These are phyloP conservation scores for Carallia pectinifolia DNA, from an alignment of 345 rosid genomes.

Conservation along the genomic window DNA sequence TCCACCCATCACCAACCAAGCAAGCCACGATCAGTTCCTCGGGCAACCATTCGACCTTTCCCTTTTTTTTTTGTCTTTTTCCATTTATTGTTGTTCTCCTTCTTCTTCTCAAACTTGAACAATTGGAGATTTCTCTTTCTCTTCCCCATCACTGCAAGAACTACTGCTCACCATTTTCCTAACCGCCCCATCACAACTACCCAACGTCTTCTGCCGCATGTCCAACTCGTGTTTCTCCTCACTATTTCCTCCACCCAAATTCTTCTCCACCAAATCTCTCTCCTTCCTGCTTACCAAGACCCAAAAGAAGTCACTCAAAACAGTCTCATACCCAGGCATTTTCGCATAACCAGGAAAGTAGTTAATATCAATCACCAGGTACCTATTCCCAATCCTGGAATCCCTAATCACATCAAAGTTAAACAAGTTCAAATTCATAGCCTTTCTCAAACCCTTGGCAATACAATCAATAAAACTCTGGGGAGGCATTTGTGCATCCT, in stretches of 20 bases:
- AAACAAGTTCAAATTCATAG: slow-evolving; percentile 49
- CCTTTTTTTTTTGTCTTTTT: background rate
- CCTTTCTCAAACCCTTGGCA: slow-evolving; percentile 50
- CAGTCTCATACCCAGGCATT: slow-evolving; percentile 53
- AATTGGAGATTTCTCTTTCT: slow-evolving; percentile 16
- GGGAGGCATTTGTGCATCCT: slow-evolving; percentile 48
- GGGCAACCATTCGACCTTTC: background rate
- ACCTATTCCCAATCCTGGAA: slow-evolving; percentile 41
- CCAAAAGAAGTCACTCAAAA: slow-evolving; percentile 51
- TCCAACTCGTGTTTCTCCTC: background rate
- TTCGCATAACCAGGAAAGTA: slow-evolving; percentile 67
- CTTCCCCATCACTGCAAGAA: slow-evolving; percentile 30
- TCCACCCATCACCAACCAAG: slow-evolving; percentile 8
- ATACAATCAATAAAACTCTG: slow-evolving; percentile 39
- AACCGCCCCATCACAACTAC: slow-evolving; percentile 22
- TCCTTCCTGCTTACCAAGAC: slow-evolving; percentile 30
- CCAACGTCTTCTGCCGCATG: background rate
- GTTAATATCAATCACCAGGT: slow-evolving; percentile 61
- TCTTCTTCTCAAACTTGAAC: slow-evolving; percentile 25
- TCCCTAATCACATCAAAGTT: slow-evolving; percentile 68
- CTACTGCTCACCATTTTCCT: slow-evolving; percentile 18
- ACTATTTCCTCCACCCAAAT: slow-evolving; percentile 7
- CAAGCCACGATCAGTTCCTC: slow-evolving; percentile 1
- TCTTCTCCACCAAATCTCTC: slow-evolving; percentile 2
- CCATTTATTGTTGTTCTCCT: background rate